phyloP scores from a whole-genome alignment of 1,284 basidiomycete species.

The Ustilago tritici region DNA sequence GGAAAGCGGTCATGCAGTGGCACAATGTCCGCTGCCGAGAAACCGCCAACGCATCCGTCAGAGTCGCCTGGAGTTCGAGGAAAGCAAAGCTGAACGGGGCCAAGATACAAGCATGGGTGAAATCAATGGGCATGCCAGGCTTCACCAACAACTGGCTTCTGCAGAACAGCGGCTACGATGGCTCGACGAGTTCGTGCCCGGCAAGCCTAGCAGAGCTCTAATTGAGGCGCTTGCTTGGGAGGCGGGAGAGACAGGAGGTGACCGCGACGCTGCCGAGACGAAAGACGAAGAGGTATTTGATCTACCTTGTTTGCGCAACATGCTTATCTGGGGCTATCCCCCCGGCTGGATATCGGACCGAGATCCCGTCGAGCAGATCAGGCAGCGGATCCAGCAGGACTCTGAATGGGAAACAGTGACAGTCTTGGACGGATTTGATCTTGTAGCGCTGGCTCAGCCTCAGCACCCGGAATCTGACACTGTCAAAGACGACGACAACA shows the following conservation, averaged over 20 bases:
- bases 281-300: slow-evolving; percentile 3
- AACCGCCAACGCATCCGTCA: slow-evolving; percentile 30
- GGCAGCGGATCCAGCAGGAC: slow-evolving; percentile 23
- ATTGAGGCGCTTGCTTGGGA: slow-evolving; percentile 21
- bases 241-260: too few species aligned
- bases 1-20: slow-evolving; percentile 21
- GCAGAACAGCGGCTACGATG: slow-evolving; percentile 22
- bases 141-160: slow-evolving; percentile 36
- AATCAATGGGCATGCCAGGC: slow-evolving; percentile 19
- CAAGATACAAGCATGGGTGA: slow-evolving; percentile 8
- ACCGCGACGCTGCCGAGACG: background rate
- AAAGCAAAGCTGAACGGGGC: slow-evolving; percentile 14
- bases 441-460: background rate
- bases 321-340: slow-evolving; percentile 42
- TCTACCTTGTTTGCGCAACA: slow-evolving; percentile 23
- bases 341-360: slow-evolving; percentile 30
- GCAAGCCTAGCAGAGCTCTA: slow-evolving; percentile 20
- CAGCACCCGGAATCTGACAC: too few species aligned
- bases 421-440: slow-evolving; percentile 21
- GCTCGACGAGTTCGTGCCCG: slow-evolving; percentile 25
- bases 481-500: too few species aligned
- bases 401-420: slow-evolving; percentile 25
- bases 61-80: slow-evolving; percentile 22
- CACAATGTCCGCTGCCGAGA: slow-evolving; percentile 17
- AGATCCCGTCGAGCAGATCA: slow-evolving; percentile 21